A percentile compares a stretch with the other conserved stretches of the same genome.
Evolutionary conservation across 1,284 basidiomycete genomes (phyloP).

Genomic region (Apiotrichum mycotoxinovorans): DNA sequence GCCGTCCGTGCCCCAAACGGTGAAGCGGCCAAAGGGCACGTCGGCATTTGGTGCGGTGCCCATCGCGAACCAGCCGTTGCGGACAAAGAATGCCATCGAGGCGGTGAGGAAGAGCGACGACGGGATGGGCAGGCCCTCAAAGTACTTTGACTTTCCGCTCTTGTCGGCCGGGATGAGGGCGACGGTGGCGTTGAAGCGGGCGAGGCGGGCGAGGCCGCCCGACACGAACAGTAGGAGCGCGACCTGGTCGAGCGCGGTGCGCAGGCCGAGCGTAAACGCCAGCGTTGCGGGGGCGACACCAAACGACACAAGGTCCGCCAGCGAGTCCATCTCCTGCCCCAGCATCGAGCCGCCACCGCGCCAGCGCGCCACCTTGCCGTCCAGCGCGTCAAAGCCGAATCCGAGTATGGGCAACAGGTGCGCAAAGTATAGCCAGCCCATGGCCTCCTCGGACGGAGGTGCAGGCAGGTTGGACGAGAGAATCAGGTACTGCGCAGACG

Average conservation of each 20-base stretch:
- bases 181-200: slow-evolving; percentile 97
- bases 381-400: slow-evolving; percentile 96
- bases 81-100: slow-evolving; percentile 76
- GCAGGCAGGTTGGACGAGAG: slow-evolving; percentile 64
- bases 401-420: slow-evolving; percentile 85
- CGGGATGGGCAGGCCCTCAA: slow-evolving; percentile 96
- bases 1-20: slow-evolving; percentile 67
- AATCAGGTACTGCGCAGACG: slow-evolving; percentile 85
- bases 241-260: slow-evolving; percentile 83
- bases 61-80: slow-evolving; percentile 70
- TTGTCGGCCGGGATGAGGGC: slow-evolving; percentile 86
- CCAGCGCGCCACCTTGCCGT: slow-evolving; percentile 98
- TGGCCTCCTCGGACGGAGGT: slow-evolving; percentile 37
- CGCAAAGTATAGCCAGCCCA: slow-evolving; percentile 68
- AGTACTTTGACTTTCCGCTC: slow-evolving; percentile 86
- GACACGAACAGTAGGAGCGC: slow-evolving; percentile 88
- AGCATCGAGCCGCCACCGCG: slow-evolving; percentile 90
- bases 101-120: slow-evolving; percentile 79
- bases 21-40: slow-evolving; percentile 68
- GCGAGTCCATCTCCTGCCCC: slow-evolving; percentile 96
- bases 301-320: slow-evolving; percentile 96
- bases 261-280: slow-evolving; percentile 85
- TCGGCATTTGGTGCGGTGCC: slow-evolving; percentile 26
- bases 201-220: slow-evolving; percentile 90
- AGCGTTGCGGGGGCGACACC: slow-evolving; percentile 92